These are phyloP conservation scores for Aspergillus phoenicis DNA, from an alignment of 2,329 filamentous ascomycete species.

Conservation along the genomic window DNA sequence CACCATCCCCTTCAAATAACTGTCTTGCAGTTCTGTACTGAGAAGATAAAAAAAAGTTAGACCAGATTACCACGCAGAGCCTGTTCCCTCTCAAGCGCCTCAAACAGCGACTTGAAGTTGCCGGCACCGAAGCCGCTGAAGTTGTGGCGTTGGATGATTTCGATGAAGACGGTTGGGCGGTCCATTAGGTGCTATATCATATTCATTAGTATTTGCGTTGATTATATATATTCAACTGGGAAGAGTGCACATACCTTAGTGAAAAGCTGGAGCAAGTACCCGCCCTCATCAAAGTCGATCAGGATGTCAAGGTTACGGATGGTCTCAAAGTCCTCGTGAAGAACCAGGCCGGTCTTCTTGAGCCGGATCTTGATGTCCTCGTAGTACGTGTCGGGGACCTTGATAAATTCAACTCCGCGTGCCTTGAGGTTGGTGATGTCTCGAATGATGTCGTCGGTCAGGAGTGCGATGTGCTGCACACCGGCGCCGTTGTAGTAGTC, in stretches of 20 bases:
- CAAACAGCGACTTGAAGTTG: slow-evolving; percentile 93
- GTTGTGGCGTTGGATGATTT: slow-evolving; percentile 90
- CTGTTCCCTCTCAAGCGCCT: slow-evolving; percentile 94
- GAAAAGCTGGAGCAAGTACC: slow-evolving; percentile 77
- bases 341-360: slow-evolving; percentile 59
- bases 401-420: slow-evolving; percentile 92
- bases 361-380: slow-evolving; percentile 72
- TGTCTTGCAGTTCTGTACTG: background rate
- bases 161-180: slow-evolving; percentile 90
- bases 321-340: slow-evolving; percentile 79
- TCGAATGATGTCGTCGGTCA: slow-evolving; percentile 76
- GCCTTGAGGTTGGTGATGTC: slow-evolving; percentile 77
- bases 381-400: slow-evolving; percentile 86
- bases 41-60: slow-evolving; percentile 15
- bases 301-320: slow-evolving; percentile 80
- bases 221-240: no score
- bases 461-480: slow-evolving; percentile 90
- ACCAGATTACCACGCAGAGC: slow-evolving; percentile 77
- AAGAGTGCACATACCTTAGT: slow-evolving; percentile 57
- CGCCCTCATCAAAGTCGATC: slow-evolving; percentile 92
- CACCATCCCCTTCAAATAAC: background rate
- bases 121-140: slow-evolving; percentile 93
- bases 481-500: slow-evolving; percentile 87
- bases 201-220: background rate
- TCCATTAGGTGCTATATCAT: slow-evolving; percentile 74